Evolutionary conservation across 192 early-diverging fungal genomes (phyloP).

Genomic region (Gamsiella multidivaricata): DNA sequence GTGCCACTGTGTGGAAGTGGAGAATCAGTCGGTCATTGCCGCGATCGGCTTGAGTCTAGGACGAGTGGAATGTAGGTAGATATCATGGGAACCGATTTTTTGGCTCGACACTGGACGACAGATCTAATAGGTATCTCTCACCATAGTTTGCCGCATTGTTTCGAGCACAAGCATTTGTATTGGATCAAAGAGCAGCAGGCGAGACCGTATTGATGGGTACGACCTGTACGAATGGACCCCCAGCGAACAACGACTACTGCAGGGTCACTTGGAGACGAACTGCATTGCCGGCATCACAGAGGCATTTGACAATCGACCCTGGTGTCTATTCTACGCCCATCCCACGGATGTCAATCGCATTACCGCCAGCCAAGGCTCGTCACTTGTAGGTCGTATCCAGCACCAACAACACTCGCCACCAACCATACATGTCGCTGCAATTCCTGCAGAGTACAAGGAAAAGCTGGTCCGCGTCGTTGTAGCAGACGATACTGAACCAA

Average conservation of each 20-base stretch:
- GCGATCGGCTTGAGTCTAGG: constrained; percentile 6
- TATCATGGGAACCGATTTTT: neutral
- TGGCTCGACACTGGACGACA: too few relatives aligned
- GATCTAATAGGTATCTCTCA: neutral
- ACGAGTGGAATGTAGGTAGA: constrained; percentile 8
- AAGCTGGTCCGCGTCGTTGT: neutral
- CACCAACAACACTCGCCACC: neutral
- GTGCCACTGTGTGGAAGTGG: constrained; percentile 16
- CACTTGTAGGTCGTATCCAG: neutral
- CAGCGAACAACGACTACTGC: constrained; percentile 7
- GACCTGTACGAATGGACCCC: constrained; percentile 33
- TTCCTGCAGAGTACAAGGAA: constrained; percentile 7
- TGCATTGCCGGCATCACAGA: constrained; percentile 9
- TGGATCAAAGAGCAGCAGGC: neutral
- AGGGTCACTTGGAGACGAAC: constrained; percentile 6
- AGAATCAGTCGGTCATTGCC: constrained; percentile 2
- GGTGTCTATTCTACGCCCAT: constrained; percentile 4
- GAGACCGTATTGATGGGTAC: neutral
- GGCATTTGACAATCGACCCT: neutral
- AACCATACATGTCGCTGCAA: neutral
- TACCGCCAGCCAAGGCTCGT: neutral
- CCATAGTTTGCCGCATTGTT: constrained; percentile 1
- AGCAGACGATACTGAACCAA: neutral
- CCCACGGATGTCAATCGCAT: neutral
- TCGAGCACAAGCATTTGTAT: constrained; percentile 6